Conservation (phyloP, 2,329 filamentous ascomycete genomes). For the Aspergillus neotritici region DNA sequence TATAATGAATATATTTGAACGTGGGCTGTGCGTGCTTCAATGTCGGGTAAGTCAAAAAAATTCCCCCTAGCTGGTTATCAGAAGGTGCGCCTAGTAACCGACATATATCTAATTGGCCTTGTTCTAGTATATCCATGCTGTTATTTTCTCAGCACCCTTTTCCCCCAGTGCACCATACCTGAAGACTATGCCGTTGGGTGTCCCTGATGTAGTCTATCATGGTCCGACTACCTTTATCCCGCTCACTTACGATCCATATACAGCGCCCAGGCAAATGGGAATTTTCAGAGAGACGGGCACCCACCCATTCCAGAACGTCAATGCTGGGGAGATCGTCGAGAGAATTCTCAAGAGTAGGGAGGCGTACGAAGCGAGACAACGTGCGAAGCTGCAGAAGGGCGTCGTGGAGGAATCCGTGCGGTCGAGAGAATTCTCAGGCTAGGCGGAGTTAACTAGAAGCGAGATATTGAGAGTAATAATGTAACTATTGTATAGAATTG, state of each 20-base stretch:
- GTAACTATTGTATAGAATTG: too few species aligned
- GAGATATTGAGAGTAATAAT: slow-evolving; percentile 4
- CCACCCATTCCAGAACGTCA: slow-evolving; percentile 80
- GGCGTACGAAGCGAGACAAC: slow-evolving; percentile 86
- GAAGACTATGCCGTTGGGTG: slow-evolving; percentile 64
- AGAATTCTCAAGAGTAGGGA: slow-evolving; percentile 81
- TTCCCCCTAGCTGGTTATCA: background rate
- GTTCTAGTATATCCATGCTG: slow-evolving; percentile 71
- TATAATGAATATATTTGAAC: slow-evolving; percentile 99
- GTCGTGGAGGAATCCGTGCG: slow-evolving; percentile 64
- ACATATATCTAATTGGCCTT: background rate
- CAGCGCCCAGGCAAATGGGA: slow-evolving; percentile 70
- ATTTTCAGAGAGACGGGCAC: slow-evolving; percentile 74
- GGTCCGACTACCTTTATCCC: slow-evolving; percentile 90
- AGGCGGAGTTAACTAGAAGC: slow-evolving; percentile 1
- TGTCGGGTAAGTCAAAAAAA: slow-evolving; percentile 62
- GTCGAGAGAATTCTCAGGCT: slow-evolving; percentile 49
- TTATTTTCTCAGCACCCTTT: slow-evolving; percentile 87
- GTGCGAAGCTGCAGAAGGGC: slow-evolving; percentile 82
- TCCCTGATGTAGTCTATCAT: slow-evolving; percentile 81
- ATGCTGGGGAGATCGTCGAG: slow-evolving; percentile 85
- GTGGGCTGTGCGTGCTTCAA: slow-evolving; percentile 89
- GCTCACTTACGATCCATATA: slow-evolving; percentile 71
- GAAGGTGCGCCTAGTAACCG: slow-evolving; percentile 1
- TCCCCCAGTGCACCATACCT: slow-evolving; percentile 76